phyloP scores from a whole-genome alignment of 345 rosid genomes.

The Gossypium thurberi region DNA sequence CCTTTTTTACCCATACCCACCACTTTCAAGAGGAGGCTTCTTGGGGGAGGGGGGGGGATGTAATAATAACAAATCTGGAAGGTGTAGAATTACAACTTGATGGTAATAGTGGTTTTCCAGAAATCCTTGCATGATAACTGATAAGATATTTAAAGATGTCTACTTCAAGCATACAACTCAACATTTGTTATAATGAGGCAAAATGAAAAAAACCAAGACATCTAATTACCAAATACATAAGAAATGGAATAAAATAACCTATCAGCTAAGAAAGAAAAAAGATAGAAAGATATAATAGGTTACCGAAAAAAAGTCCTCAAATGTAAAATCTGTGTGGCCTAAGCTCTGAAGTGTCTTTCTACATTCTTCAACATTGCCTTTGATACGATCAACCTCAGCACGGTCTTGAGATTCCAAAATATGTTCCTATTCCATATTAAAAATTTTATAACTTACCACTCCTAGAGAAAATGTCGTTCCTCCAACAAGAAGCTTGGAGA shows the following conservation, averaged over 20 bases:
- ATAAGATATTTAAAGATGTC: neutral
- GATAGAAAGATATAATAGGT: neutral
- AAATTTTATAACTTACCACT: constrained; percentile 13
- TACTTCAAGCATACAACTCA: neutral
- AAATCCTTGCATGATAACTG: neutral
- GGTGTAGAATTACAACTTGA: neutral
- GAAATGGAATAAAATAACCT: neutral
- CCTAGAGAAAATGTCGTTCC: constrained; percentile 5
- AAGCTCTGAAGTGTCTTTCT: constrained; percentile 82
- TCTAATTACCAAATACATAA: neutral
- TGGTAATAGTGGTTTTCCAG: neutral
- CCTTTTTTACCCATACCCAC: neutral
- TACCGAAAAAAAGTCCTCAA: constrained; percentile 97
- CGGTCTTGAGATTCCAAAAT: constrained; percentile 72
- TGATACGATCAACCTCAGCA: constrained; percentile 79
- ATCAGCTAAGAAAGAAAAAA: neutral
- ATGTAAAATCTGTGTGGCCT: constrained; percentile 89
- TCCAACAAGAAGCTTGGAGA: constrained; percentile 13
- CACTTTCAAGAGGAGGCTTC: neutral
- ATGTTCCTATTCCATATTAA: constrained; percentile 57
- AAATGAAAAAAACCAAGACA: neutral
- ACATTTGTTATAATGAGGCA: neutral
- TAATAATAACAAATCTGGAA: neutral
- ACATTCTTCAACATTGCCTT: constrained; percentile 78
- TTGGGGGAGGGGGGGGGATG: neutral